Evolutionary conservation across 2,329 filamentous ascomycete genomes (phyloP).

Genomic region (Waltergamsia citrina): DNA sequence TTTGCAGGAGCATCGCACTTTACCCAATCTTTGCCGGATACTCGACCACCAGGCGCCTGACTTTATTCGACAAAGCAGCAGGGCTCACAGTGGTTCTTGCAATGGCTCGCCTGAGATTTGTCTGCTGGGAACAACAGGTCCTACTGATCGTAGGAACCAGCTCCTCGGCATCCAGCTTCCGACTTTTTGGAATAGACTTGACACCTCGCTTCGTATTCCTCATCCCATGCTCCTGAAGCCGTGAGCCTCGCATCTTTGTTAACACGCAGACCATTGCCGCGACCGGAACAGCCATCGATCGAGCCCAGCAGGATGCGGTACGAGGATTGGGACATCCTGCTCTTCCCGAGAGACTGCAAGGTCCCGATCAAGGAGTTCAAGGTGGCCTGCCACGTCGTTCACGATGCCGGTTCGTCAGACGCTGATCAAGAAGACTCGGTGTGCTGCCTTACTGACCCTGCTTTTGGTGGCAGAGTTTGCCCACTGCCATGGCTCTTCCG

Average conservation of each 20-base stretch:
- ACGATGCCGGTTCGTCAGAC: conserved; percentile 29
- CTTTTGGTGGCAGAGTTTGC: conserved; percentile 34
- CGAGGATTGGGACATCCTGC: conserved; percentile 76
- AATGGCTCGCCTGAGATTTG: too few species aligned
- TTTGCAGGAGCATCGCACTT: too few species aligned
- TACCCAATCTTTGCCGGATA: too few species aligned
- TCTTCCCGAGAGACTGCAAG: conserved; percentile 61
- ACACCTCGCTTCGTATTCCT: too few species aligned
- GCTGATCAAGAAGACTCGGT: not conserved
- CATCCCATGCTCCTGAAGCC: too few species aligned
- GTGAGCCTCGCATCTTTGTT: not conserved
- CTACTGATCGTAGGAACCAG: too few species aligned
- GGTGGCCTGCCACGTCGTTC: conserved; percentile 64
- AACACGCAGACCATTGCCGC: not conserved
- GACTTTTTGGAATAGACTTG: too few species aligned
- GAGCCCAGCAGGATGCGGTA: conserved; percentile 57
- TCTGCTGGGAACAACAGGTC: too few species aligned
- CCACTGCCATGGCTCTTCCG: conserved; percentile 34
- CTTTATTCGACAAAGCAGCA: too few species aligned
- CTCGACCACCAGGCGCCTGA: too few species aligned
- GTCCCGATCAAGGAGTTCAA: conserved; percentile 75
- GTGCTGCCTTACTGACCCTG: not conserved
- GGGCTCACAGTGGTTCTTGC: too few species aligned
- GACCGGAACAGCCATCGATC: not conserved
- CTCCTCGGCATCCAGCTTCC: too few species aligned